These are phyloP conservation scores for Moricandia moricandioides DNA, from an alignment of 345 rosid genomes.

Conservation along the genomic window DNA sequence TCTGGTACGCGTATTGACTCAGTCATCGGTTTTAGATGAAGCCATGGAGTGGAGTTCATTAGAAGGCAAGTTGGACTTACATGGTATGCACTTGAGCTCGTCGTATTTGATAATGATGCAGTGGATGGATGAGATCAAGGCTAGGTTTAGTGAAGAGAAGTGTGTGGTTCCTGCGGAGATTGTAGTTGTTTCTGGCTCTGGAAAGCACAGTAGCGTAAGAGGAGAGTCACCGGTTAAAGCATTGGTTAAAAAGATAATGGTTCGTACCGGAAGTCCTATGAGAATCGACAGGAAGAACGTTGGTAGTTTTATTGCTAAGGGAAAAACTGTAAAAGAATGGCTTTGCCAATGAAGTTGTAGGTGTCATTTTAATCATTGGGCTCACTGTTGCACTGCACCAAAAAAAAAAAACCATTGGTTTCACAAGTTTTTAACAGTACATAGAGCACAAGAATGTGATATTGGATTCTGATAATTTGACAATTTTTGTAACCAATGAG, in stretches of 20 bases:
- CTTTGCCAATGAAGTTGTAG: constrained; percentile 29
- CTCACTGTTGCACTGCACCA: too few relatives aligned
- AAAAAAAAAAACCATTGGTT: not conserved
- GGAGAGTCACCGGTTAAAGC: constrained; percentile 76
- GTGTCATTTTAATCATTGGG: not conserved
- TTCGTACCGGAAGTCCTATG: constrained; percentile 55
- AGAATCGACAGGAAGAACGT: constrained; percentile 64
- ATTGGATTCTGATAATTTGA: not conserved
- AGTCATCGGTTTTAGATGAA: constrained; percentile 49
- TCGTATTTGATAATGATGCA: constrained; percentile 67
- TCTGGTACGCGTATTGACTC: constrained; percentile 52
- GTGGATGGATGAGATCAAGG: constrained; percentile 65
- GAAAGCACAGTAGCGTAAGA: constrained; percentile 64
- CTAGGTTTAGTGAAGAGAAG: constrained; percentile 40
- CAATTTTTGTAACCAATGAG: not conserved
- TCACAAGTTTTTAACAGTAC: not conserved
- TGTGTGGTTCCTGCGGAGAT: constrained; percentile 55
- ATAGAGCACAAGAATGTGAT: constrained; percentile 3
- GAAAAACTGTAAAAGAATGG: constrained; percentile 61
- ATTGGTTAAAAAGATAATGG: constrained; percentile 55
- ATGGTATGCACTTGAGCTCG: constrained; percentile 73
- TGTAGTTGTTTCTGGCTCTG: constrained; percentile 66
- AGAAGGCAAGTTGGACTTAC: constrained; percentile 77
- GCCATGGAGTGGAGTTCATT: constrained; percentile 49
- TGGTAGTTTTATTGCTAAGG: constrained; percentile 74